Percentiles rank a stretch among this genome's conserved stretches.
Evolutionary conservation across 164 flowering plant species (phyloP).

Genomic region (Tetracentron sinense): DNA sequence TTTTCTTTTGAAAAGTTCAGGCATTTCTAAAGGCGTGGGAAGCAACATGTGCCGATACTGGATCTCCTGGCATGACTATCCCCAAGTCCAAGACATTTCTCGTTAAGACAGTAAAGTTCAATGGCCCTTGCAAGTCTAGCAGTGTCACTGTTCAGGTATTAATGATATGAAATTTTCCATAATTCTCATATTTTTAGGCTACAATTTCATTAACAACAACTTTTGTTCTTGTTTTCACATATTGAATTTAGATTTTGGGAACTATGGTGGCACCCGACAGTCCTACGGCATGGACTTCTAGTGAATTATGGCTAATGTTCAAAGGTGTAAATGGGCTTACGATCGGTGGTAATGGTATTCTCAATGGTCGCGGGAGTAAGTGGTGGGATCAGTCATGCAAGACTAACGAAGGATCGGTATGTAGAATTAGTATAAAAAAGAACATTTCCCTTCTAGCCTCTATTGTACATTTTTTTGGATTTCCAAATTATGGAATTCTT

Average conservation of each 20-base stretch:
- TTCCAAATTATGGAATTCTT: too few species aligned
- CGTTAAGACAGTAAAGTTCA: constrained; percentile 11
- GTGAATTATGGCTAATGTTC: constrained; percentile 38
- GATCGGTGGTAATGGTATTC: constrained; percentile 34
- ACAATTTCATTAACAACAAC: neutral
- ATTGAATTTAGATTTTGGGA: constrained; percentile 33
- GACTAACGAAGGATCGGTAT: too few species aligned
- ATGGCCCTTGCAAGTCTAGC: constrained; percentile 43
- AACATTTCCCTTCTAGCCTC: too few species aligned
- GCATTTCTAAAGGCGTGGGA: constrained; percentile 26
- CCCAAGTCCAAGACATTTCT: constrained; percentile 14
- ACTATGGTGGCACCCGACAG: constrained; percentile 34
- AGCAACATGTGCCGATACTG: constrained; percentile 7
- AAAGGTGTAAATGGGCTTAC: constrained; percentile 25
- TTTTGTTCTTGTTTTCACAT: neutral
- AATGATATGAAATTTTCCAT: too few species aligned
- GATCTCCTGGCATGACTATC: constrained; percentile 2
- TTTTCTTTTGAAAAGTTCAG: neutral
- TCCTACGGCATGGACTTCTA: constrained; percentile 26
- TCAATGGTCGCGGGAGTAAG: too few species aligned
- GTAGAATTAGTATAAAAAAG: too few species aligned
- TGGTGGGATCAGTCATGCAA: too few species aligned
- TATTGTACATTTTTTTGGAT: too few species aligned
- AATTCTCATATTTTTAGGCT: neutral
- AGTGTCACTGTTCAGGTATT: constrained; percentile 32